These are phyloP conservation scores for Aegle marmelos DNA, from an alignment of 345 rosid genomes.

Conservation along the genomic window DNA sequence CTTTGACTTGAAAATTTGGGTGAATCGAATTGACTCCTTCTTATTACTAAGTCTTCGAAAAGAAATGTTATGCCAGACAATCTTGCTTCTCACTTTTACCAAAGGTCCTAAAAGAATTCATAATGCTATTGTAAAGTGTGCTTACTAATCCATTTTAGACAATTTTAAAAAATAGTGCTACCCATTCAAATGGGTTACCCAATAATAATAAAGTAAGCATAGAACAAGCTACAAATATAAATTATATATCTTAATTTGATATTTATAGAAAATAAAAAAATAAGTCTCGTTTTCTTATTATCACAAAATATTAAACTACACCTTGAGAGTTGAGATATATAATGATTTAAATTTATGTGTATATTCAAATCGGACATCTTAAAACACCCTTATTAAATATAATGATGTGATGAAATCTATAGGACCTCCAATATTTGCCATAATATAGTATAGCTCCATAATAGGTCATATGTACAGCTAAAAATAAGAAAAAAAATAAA, in stretches of 20 bases:
- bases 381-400: too few species aligned
- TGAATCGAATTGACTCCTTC: conserved; percentile 21
- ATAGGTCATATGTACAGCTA: neutral
- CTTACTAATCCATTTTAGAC: neutral
- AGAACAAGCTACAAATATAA: neutral
- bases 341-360: too few species aligned
- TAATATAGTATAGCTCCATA: too few species aligned
- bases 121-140: neutral
- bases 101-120: neutral
- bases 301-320: neutral
- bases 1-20: conserved; percentile 18
- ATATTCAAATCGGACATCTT: too few species aligned
- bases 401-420: too few species aligned
- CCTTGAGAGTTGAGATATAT: neutral
- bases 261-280: too few species aligned
- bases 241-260: neutral
- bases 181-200: neutral
- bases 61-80: neutral
- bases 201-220: neutral
- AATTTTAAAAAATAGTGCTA: neutral
- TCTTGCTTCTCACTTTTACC: neutral
- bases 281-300: neutral
- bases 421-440: too few species aligned
- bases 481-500: too few species aligned
- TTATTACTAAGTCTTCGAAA: neutral